phyloP scores from a whole-genome alignment of 225 moss, liverwort and hornwort genomes.

The Asterella californica region DNA sequence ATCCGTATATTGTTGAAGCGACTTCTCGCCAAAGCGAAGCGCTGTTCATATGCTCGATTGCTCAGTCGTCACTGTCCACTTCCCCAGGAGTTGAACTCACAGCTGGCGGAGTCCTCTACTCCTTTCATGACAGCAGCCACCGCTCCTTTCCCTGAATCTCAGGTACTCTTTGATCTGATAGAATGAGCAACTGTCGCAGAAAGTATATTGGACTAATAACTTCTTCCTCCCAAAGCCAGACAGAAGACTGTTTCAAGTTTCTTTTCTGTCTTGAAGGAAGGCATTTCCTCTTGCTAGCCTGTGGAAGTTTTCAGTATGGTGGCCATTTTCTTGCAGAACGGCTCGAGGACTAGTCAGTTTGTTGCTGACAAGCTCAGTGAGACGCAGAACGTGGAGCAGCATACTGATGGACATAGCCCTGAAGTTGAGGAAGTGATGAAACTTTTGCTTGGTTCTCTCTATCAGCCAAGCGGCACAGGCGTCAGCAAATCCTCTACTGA shows the following conservation, averaged over 20 bases:
- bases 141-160: slow-evolving; percentile 21
- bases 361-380: slow-evolving; percentile 1
- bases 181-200: too few species aligned
- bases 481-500: not conserved
- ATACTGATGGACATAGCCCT: slow-evolving; percentile 15
- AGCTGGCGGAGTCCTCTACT: slow-evolving; percentile 16
- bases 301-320: not conserved
- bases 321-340: slow-evolving; percentile 7
- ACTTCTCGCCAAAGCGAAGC: slow-evolving; percentile 53
- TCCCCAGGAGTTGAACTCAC: slow-evolving; percentile 45
- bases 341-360: slow-evolving; percentile 12
- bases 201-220: too few species aligned
- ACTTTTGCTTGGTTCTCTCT: slow-evolving; percentile 32
- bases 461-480: slow-evolving; percentile 10
- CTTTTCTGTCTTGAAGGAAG: not conserved
- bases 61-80: slow-evolving; percentile 90
- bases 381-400: slow-evolving; percentile 9
- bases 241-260: not conserved
- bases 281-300: not conserved
- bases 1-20: slow-evolving; percentile 35
- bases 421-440: slow-evolving; percentile 40
- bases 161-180: slow-evolving; percentile 20
- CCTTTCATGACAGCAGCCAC: slow-evolving; percentile 15
- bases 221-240: too few species aligned
- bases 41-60: slow-evolving; percentile 72